Percentiles rank a stretch among this genome's conserved stretches.
Evolutionary conservation across 805 yeast species (phyloP).

Genomic region (Wickerhamomyces canadensis): DNA sequence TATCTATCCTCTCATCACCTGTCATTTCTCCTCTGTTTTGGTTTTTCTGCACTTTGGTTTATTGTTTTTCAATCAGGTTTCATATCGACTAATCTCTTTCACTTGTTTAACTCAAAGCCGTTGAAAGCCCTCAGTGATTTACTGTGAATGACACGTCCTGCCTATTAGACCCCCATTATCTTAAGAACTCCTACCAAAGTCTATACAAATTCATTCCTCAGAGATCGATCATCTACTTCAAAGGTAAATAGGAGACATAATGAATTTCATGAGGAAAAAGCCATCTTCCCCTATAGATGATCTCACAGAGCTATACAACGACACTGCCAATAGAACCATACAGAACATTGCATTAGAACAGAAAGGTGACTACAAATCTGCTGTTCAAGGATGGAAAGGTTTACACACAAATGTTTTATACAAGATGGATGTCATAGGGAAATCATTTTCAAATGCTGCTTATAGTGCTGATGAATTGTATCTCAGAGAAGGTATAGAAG

Average conservation of each 20-base stretch:
- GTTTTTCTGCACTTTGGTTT: too few species aligned
- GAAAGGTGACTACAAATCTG: conserved; percentile 42
- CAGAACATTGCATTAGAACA: conserved; percentile 56
- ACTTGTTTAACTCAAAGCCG: background rate
- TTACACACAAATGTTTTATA: conserved; percentile 57
- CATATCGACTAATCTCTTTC: background rate
- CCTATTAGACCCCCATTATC: too few species aligned
- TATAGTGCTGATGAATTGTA: conserved; percentile 42
- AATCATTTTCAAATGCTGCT: conserved; percentile 27
- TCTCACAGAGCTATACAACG: conserved; percentile 55
- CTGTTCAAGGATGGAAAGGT: conserved; percentile 69
- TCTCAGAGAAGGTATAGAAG: conserved; percentile 26
- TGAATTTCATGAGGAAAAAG: conserved; percentile 50
- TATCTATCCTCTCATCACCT: background rate
- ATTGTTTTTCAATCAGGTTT: background rate
- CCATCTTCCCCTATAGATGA: conserved; percentile 58
- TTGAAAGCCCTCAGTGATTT: too few species aligned
- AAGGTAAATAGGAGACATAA: conserved; percentile 10
- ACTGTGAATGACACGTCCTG: too few species aligned
- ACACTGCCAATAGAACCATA: conserved; percentile 54
- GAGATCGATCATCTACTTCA: background rate
- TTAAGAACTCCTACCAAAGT: too few species aligned
- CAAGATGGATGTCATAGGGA: conserved; percentile 49
- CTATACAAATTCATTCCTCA: background rate
- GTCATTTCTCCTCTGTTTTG: too few species aligned